Base-by-base conservation (phyloP, 2,329 filamentous ascomycete species). In the Rhynchosporium agropyri region DNA sequence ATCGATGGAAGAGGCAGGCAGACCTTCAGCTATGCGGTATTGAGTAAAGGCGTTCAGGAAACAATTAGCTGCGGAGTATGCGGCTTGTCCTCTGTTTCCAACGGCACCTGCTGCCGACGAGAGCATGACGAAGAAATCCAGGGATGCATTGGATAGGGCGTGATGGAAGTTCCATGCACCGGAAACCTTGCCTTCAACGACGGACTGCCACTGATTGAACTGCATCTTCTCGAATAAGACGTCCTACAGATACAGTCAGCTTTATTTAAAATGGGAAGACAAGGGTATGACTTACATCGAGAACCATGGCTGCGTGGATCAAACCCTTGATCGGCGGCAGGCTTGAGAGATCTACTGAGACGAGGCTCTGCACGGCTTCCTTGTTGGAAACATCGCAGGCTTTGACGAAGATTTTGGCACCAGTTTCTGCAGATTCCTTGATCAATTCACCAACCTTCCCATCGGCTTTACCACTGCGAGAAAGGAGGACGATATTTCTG, bases 181-280 rank as follows among this genome's bases (percentile, higher is more conserved):
- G 12, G 53, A 36, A 3, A 71, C 69, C 55, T 82, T 81, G 1
- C 78, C 74, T 1, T 62, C 60, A 1, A 77, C 64, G 62, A 66
- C 65, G 2, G 58, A 50, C 7, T 69, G 68, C 72, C 74, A 81
- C 50, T 79, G 71, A 1, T 71, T 65, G 38, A 75, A 74, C 0
- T 69, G 60, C 68, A 72, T 70, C 20, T 69, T 70, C 57, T 71
- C 68, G 29, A 72, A 69, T 4, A 70, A 61, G 5, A 65, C 59
- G 49, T 71, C 70, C 57, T 70, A 20, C 10, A 48, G 1, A 26
- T 1, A 13, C n/a, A 31, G 40, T 58, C 31, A 60, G 48, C 2
- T 36, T 3, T 5, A 8, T 9, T 2, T 4, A 13, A 2, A 6
- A 50, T 20, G n/a, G 42, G 46, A 29, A 49, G 20, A 13, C 15